A percentile compares a stretch with the other conserved stretches of the same genome.
These are phyloP conservation scores for Massarina eburnea DNA, from an alignment of 2,329 filamentous ascomycete species.

Conservation along the genomic window DNA sequence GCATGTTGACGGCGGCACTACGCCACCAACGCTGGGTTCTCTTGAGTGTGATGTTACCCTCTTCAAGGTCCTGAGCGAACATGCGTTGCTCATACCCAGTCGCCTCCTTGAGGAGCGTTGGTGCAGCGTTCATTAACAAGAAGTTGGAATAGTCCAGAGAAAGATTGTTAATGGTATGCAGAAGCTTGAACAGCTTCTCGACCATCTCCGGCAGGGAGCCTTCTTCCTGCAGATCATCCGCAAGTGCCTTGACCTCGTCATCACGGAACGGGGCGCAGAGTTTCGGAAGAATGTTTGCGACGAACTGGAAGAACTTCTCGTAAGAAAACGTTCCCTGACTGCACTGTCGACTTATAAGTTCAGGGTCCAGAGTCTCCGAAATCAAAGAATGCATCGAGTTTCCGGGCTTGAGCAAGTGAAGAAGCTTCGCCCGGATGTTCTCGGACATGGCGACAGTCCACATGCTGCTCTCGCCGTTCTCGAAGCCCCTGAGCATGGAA, in stretches of 20 bases:
- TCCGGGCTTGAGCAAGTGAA: slow-evolving; percentile 69
- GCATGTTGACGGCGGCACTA: slow-evolving; percentile 63
- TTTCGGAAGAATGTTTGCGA: slow-evolving; percentile 73
- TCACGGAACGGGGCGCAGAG: slow-evolving; percentile 82
- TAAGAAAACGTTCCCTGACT: slow-evolving; percentile 75
- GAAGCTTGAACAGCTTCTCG: slow-evolving; percentile 72
- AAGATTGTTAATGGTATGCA: slow-evolving; percentile 75
- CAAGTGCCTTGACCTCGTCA: slow-evolving; percentile 68
- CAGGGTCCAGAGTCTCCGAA: slow-evolving; percentile 72
- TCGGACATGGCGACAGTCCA: slow-evolving; percentile 72
- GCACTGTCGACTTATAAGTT: slow-evolving; percentile 70
- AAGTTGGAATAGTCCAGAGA: slow-evolving; percentile 83
- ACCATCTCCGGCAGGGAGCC: slow-evolving; percentile 65
- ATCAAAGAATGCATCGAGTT: slow-evolving; percentile 76
- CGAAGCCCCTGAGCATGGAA: slow-evolving; percentile 64
- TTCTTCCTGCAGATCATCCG: slow-evolving; percentile 58
- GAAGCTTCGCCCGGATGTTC: slow-evolving; percentile 70
- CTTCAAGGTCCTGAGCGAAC: slow-evolving; percentile 67
- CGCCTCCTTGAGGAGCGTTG: slow-evolving; percentile 70
- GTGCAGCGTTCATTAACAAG: slow-evolving; percentile 70
- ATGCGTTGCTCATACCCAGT: slow-evolving; percentile 72
- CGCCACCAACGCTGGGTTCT: slow-evolving; percentile 69
- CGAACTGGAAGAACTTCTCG: slow-evolving; percentile 75
- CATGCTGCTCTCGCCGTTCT: slow-evolving; percentile 64
- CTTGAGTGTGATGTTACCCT: slow-evolving; percentile 56